Percentiles rank a stretch among this genome's conserved stretches.
These are phyloP conservation scores for Solanum hybrid DNA, from an alignment of 305 asterid species.

Conservation along the genomic window DNA sequence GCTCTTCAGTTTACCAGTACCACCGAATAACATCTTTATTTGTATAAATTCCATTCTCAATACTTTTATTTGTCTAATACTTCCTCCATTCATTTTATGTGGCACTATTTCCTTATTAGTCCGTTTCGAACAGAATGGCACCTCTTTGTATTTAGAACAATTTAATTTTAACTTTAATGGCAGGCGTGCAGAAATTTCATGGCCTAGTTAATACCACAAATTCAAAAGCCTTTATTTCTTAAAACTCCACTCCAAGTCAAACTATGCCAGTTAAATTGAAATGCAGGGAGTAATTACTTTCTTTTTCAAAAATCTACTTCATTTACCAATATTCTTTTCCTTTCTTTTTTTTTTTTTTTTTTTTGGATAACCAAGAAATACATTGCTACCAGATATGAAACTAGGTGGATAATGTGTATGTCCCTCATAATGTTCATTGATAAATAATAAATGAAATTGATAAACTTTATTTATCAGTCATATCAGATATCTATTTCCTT, in stretches of 20 bases:
- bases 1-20: background rate
- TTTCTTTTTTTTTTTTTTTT: background rate
- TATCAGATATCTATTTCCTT: background rate
- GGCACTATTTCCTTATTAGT: background rate
- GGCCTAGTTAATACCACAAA: background rate
- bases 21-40: background rate
- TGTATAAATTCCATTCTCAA: background rate
- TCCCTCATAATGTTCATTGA: background rate
- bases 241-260: background rate
- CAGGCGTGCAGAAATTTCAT: background rate
- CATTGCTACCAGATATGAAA: background rate
- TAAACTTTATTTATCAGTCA: background rate
- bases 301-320: background rate
- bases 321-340: background rate
- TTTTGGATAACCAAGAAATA: background rate
- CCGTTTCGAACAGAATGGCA: background rate
- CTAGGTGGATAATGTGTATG: background rate
- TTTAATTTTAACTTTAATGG: background rate
- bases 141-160: background rate
- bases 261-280: background rate
- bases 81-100: background rate
- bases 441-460: background rate
- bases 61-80: background rate
- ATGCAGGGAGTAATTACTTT: background rate
- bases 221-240: background rate